These are phyloP conservation scores for Wallemia hederae DNA, from an alignment of 1,284 basidiomycete species.

Conservation along the genomic window DNA sequence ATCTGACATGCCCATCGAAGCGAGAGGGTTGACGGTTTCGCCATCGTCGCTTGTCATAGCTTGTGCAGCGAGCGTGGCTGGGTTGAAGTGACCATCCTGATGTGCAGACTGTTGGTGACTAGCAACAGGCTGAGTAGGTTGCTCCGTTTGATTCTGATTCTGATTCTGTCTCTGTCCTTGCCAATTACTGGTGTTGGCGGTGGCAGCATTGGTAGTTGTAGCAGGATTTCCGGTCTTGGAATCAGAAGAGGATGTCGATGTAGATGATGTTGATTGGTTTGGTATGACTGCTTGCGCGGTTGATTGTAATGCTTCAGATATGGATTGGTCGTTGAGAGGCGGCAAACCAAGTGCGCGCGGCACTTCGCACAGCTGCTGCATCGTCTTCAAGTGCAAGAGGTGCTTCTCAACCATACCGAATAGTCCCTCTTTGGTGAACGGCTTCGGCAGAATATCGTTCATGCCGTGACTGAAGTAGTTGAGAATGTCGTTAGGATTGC, in stretches of 20 bases:
- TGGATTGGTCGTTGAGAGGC: conserved; percentile 30
- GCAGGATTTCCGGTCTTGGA: conserved; percentile 2
- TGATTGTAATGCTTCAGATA: conserved; percentile 18
- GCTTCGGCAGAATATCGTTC: conserved; percentile 93
- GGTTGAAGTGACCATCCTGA: not conserved
- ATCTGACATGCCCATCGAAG: conserved; percentile 40
- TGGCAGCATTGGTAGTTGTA: not conserved
- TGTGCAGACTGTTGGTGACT: not conserved
- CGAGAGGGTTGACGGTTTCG: conserved; percentile 29
- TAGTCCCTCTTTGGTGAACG: conserved; percentile 73
- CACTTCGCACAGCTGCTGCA: conserved; percentile 46
- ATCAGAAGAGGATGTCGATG: conserved; percentile 7
- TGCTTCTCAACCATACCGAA: conserved; percentile 90
- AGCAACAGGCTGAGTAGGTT: no score
- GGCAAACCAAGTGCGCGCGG: conserved; percentile 41
- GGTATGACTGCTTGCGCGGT: not conserved
- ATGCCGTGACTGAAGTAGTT: conserved; percentile 75
- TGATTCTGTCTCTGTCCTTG: not conserved
- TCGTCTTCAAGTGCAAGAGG: conserved; percentile 65
- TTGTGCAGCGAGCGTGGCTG: not conserved
- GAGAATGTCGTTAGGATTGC: conserved; percentile 64
- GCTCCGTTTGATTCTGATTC: not conserved
- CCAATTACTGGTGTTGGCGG: not conserved
- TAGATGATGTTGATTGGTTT: conserved; percentile 7
- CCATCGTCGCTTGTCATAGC: not conserved